These are phyloP conservation scores for Kluyveromyces wickerhamii DNA, from an alignment of 805 yeast species.

Conservation along the genomic window DNA sequence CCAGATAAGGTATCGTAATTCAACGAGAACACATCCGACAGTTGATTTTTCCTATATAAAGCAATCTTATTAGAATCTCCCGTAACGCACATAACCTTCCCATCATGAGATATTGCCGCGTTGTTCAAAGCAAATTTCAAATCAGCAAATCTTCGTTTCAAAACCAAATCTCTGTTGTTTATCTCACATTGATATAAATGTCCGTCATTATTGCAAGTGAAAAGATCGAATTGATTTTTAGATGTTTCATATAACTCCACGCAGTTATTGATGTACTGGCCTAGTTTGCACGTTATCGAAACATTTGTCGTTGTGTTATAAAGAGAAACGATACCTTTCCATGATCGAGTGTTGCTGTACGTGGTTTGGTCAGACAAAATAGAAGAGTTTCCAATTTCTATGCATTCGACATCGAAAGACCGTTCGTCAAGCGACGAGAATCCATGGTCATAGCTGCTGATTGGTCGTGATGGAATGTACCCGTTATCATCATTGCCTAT, in stretches of 20 bases:
- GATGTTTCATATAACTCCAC: slow-evolving; percentile 46
- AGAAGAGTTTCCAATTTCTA: slow-evolving; percentile 23
- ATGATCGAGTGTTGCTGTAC: slow-evolving; percentile 26
- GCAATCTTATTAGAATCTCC: slow-evolving; percentile 73
- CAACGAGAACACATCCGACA: slow-evolving; percentile 22
- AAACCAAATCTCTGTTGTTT: slow-evolving; percentile 37
- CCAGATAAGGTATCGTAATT: slow-evolving; percentile 24
- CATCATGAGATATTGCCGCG: slow-evolving; percentile 59
- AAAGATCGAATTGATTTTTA: slow-evolving; percentile 43
- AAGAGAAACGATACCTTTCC: slow-evolving; percentile 44
- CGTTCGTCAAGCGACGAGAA: slow-evolving; percentile 5
- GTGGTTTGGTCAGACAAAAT: slow-evolving; percentile 23
- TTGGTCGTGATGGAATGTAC: slow-evolving; percentile 8
- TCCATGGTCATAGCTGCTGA: background rate
- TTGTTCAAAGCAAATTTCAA: slow-evolving; percentile 68
- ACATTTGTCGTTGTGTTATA: slow-evolving; percentile 43
- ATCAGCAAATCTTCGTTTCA: slow-evolving; percentile 36
- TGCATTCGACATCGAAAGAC: slow-evolving; percentile 17
- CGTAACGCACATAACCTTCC: slow-evolving; percentile 50
- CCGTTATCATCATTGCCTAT: slow-evolving; percentile 33
- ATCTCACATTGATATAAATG: slow-evolving; percentile 60
- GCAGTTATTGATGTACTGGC: slow-evolving; percentile 77
- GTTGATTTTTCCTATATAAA: slow-evolving; percentile 35
- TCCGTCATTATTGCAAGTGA: slow-evolving; percentile 79
- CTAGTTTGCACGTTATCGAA: slow-evolving; percentile 49